Percentiles rank a stretch among this genome's conserved stretches.
phyloP scores from a whole-genome alignment of 2,329 filamentous ascomycete genomes.

The Lithohypha guttulata region DNA sequence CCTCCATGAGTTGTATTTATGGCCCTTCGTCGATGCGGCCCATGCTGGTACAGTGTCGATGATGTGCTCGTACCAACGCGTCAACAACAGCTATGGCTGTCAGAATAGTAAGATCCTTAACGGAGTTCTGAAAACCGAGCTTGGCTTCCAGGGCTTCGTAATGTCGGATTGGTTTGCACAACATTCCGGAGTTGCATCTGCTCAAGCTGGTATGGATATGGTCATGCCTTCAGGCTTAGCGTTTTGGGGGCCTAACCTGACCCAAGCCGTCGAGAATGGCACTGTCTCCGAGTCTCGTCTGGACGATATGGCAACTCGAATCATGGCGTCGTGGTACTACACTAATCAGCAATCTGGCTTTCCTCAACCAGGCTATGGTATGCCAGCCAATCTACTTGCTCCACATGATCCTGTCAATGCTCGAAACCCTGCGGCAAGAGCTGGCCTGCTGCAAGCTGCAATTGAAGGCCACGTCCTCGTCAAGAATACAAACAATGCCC shows the following conservation, averaged over 20 bases:
- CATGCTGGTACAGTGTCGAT: conserved; percentile 49
- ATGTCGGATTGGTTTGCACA: conserved; percentile 37
- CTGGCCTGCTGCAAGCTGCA: conserved; percentile 9
- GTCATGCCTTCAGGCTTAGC: conserved; percentile 60
- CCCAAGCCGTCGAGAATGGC: conserved; percentile 29
- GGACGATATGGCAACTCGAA: conserved; percentile 38
- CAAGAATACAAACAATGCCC: conserved; percentile 40
- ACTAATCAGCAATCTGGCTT: conserved; percentile 37
- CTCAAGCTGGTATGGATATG: conserved; percentile 37
- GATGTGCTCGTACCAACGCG: conserved; percentile 38
- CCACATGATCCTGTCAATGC: conserved; percentile 11
- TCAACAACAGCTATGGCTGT: conserved; percentile 41
- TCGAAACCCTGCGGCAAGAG: conserved; percentile 7
- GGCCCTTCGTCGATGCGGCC: conserved; percentile 67
- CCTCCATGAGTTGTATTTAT: conserved; percentile 64
- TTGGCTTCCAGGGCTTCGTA: conserved; percentile 41
- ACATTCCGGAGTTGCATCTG: conserved; percentile 32
- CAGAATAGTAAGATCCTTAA: conserved; percentile 38
- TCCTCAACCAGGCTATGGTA: conserved; percentile 41
- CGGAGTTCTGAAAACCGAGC: conserved; percentile 39
- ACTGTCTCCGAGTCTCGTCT: conserved; percentile 31
- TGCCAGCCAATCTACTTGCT: conserved; percentile 1
- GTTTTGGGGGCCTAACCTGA: conserved; percentile 30
- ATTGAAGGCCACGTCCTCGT: conserved; percentile 32
- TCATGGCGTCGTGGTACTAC: conserved; percentile 38